phyloP scores from a whole-genome alignment of 768 basidiomycete genomes.

The Symmetrospora coprosmae region DNA sequence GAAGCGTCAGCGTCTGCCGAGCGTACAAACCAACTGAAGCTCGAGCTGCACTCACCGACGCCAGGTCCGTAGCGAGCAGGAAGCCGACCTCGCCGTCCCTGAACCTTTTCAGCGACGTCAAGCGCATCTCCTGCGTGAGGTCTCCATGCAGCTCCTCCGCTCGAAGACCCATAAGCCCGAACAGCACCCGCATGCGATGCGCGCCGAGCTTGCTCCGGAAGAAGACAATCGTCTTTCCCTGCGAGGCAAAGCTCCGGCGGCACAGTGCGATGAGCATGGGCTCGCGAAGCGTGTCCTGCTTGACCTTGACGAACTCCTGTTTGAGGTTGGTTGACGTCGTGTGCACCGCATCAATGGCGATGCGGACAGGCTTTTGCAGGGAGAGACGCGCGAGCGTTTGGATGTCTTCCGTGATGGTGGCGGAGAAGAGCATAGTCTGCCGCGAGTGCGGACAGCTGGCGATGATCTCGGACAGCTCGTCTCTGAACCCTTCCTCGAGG shows the following conservation, averaged over 20 bases:
- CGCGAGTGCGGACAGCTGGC: conserved; percentile 47
- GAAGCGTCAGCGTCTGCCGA: neutral
- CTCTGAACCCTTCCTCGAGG: conserved; percentile 75
- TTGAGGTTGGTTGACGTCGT: conserved; percentile 68
- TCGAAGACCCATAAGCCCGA: conserved; percentile 65
- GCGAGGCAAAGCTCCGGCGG: conserved; percentile 55
- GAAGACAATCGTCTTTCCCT: conserved; percentile 65
- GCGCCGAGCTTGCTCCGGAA: conserved; percentile 91
- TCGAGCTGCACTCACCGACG: conserved; percentile 43
- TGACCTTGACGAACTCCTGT: conserved; percentile 56
- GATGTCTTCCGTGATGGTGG: conserved; percentile 95
- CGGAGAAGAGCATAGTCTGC: conserved; percentile 97
- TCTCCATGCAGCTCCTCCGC: conserved; percentile 90
- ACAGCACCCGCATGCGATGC: conserved; percentile 90
- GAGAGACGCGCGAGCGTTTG: conserved; percentile 86
- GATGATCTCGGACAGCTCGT: conserved; percentile 86
- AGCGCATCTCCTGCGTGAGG: conserved; percentile 89
- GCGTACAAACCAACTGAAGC: neutral
- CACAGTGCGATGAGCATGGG: conserved; percentile 34
- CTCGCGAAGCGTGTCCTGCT: conserved; percentile 23
- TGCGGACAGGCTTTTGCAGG: conserved; percentile 75
- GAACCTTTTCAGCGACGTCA: conserved; percentile 71
- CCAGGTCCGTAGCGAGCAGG: conserved; percentile 89
- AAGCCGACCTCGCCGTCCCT: conserved; percentile 77
- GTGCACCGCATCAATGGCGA: conserved; percentile 90